Evolutionary conservation across 129 eudicot species (phyloP), one percentile per base, ranked within the genome.

Genomic region (Escallonia herrerae): DNA sequence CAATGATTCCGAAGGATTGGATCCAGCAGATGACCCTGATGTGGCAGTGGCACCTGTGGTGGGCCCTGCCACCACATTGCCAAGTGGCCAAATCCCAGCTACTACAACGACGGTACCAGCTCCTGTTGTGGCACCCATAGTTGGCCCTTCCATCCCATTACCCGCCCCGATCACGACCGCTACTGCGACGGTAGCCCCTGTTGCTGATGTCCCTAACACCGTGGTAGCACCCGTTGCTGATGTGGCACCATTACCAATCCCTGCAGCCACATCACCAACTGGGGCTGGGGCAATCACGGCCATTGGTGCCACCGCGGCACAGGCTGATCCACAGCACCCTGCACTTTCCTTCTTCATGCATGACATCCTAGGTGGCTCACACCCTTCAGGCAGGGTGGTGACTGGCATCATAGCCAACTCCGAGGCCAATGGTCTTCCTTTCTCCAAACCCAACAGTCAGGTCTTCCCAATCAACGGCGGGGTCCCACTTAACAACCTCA

Each of bases 401-500:
- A 82, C 99, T 0, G 99, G 99, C 3, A 73, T 94, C 8, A 81
- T 89, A 64, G 93, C 99, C 47, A 94, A 74, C 73, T 70, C 91
- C 2, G 70, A 80, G 0, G 91, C 82, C 66, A 94, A 84, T 46
- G 81, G 74, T 45, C 89, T 94, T 73, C 97, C 99, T 3, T 94
- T 94, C 83, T 89, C 99, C 43, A 83, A 83, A 47, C 74, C 95
- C 52, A 89, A 82, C 77, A 85, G 82, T 68, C 97, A 81, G 59
- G 84, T 87, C 43, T 89, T 94, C 76, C 99, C 99, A 0, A 68
- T 94, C 79, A 86, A 83, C 56, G 95, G 95, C 0, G 99, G 99
- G 0, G 86, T 89, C 56, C 96, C 99, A 1, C 77, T 94, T 40
- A 83, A 83, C 85, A 83, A 80, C 77, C 73, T 83, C 66, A 83